Evolutionary conservation across 768 basidiomycete species (phyloP).

Genomic region (Hericium erinaceus): DNA sequence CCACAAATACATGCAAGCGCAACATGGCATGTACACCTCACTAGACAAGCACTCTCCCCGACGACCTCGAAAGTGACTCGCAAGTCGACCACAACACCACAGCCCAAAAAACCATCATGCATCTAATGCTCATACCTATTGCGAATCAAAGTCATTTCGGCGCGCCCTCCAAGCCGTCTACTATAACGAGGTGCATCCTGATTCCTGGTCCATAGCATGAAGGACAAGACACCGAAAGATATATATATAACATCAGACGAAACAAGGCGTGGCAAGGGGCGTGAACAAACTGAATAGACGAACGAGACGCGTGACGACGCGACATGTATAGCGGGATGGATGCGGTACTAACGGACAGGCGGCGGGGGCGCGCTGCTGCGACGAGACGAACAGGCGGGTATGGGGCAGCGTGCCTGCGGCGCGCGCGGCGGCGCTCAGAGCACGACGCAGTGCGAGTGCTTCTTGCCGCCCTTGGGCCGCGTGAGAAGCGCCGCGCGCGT

Average conservation of each 20-base stretch:
- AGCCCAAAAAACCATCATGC: too few species aligned
- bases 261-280: neutral
- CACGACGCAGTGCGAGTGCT: conserved; percentile 31
- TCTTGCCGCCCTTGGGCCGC: conserved; percentile 37
- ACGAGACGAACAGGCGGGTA: neutral
- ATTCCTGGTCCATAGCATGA: too few species aligned
- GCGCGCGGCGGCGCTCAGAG: conserved; percentile 25
- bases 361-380: neutral
- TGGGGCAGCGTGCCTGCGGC: neutral
- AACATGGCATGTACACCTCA: too few species aligned
- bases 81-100: too few species aligned
- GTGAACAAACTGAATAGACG: neutral
- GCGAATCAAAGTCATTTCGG: too few species aligned
- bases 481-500: conserved; percentile 83
- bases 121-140: too few species aligned
- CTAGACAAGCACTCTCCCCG: too few species aligned
- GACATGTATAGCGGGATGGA: neutral
- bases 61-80: too few species aligned
- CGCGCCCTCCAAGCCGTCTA: too few species aligned
- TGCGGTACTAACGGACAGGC: neutral
- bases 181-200: too few species aligned
- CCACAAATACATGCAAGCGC: too few species aligned
- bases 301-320: neutral
- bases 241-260: neutral
- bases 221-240: neutral